These are phyloP conservation scores for Incumbomyces lentus DNA, from an alignment of 2,329 filamentous ascomycete species.

Conservation along the genomic window DNA sequence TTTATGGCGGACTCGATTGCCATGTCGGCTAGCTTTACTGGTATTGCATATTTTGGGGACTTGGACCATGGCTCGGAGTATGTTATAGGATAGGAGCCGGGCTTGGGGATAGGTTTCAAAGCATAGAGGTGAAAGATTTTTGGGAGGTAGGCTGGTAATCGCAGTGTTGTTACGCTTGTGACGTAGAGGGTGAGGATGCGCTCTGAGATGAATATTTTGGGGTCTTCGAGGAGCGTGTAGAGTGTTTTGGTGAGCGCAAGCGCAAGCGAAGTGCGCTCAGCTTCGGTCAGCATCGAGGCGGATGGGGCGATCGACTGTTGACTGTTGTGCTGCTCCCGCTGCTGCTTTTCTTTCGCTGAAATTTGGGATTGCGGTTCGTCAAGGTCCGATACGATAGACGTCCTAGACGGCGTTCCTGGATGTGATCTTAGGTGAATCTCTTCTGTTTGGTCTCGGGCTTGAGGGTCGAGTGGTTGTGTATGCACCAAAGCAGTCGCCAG, in stretches of 20 bases:
- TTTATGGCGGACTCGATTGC: slow-evolving; percentile 74
- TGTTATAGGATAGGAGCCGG: slow-evolving; percentile 47
- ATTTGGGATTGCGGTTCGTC: neutral
- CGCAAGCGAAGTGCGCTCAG: neutral
- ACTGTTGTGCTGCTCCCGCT: neutral
- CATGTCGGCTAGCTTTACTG: slow-evolving; percentile 56
- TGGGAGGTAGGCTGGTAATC: slow-evolving; percentile 65
- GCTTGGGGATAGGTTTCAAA: slow-evolving; percentile 62
- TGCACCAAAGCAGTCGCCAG: slow-evolving; percentile 1
- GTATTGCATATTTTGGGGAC: slow-evolving; percentile 60
- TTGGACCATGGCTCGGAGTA: slow-evolving; percentile 58
- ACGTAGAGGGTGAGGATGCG: slow-evolving; percentile 65
- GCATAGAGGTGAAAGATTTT: slow-evolving; percentile 73
- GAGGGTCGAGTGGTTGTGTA: neutral
- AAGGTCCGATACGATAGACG: neutral
- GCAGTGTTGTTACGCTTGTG: slow-evolving; percentile 61
- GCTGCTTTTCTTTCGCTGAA: neutral
- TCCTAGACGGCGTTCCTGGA: neutral
- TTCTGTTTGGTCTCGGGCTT: neutral
- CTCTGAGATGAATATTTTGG: slow-evolving; percentile 70
- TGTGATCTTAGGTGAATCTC: neutral
- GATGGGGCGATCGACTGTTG: neutral
- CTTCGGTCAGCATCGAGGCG: neutral
- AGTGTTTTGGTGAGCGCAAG: slow-evolving; percentile 42
- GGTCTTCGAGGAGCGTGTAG: slow-evolving; percentile 61